Conservation (phyloP, 495 filamentous ascomycete species). For the Talaromyces liani region DNA sequence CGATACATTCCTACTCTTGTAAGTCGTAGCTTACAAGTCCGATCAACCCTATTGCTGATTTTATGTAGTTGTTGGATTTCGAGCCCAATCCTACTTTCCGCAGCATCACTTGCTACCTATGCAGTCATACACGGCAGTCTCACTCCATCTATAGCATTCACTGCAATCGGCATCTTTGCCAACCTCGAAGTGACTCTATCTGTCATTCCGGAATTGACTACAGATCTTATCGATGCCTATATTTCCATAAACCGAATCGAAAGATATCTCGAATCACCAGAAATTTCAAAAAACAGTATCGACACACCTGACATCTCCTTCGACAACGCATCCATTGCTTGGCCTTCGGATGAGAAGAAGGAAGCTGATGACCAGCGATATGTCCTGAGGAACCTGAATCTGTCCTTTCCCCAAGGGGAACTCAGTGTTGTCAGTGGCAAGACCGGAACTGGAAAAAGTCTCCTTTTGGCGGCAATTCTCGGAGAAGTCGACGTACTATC, state of each 20-base stretch:
- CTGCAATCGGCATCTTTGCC: slow-evolving; percentile 66
- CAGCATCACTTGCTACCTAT: slow-evolving; percentile 62
- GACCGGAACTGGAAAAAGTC: slow-evolving; percentile 53
- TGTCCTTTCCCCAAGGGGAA: slow-evolving; percentile 56
- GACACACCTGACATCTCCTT: slow-evolving; percentile 54
- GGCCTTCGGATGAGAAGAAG: slow-evolving; percentile 50
- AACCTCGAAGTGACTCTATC: slow-evolving; percentile 63
- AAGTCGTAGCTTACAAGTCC: not conserved
- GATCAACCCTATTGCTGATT: not conserved
- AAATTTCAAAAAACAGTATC: slow-evolving; percentile 51
- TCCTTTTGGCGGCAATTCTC: slow-evolving; percentile 51
- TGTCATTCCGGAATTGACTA: slow-evolving; percentile 65
- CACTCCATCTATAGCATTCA: slow-evolving; percentile 72
- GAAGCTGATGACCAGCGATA: slow-evolving; percentile 47
- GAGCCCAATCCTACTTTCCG: slow-evolving; percentile 65
- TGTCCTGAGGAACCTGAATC: slow-evolving; percentile 51
- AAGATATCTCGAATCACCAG: slow-evolving; percentile 58
- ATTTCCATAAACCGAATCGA: slow-evolving; percentile 70
- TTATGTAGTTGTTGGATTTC: slow-evolving; percentile 56
- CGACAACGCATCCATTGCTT: slow-evolving; percentile 63
- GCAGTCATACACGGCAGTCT: slow-evolving; percentile 53
- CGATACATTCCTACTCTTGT: slow-evolving; percentile 1
- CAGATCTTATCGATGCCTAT: slow-evolving; percentile 61
- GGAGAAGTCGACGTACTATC: slow-evolving; percentile 46
- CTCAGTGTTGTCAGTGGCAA: slow-evolving; percentile 51